Percentiles rank a stretch among this genome's conserved stretches.
phyloP scores from a whole-genome alignment of 257 asterid species.

The Nicotiana otophora region DNA sequence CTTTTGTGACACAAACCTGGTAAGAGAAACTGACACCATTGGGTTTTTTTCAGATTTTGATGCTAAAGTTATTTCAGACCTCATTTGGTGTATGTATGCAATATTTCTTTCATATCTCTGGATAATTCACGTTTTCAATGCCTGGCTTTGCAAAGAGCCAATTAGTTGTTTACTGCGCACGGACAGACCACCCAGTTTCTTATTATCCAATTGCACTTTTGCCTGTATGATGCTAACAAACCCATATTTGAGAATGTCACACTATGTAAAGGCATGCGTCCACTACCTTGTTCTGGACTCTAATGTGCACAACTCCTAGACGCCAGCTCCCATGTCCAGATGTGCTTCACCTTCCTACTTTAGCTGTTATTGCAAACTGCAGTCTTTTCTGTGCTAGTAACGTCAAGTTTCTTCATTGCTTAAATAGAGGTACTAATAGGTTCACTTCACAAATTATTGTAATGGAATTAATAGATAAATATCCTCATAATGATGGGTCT shows the following conservation, averaged over 20 bases:
- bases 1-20: too few relatives aligned
- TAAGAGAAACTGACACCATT: too few relatives aligned
- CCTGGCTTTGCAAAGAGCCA: too few relatives aligned
- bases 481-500: neutral
- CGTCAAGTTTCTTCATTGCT: neutral
- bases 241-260: neutral
- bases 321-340: neutral
- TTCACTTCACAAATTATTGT: neutral
- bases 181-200: too few relatives aligned
- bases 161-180: too few relatives aligned
- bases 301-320: neutral
- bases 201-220: too few relatives aligned
- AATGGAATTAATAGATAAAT: neutral
- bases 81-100: too few relatives aligned
- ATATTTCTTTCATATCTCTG: too few relatives aligned
- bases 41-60: too few relatives aligned
- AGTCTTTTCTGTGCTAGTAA: neutral
- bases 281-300: neutral
- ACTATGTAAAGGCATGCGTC: neutral
- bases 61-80: too few relatives aligned
- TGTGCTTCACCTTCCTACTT: neutral
- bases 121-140: too few relatives aligned
- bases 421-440: neutral
- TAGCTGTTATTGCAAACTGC: neutral
- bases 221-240: too few relatives aligned